Conservation (phyloP, 345 rosid species). For the Corchorus capsularis region DNA sequence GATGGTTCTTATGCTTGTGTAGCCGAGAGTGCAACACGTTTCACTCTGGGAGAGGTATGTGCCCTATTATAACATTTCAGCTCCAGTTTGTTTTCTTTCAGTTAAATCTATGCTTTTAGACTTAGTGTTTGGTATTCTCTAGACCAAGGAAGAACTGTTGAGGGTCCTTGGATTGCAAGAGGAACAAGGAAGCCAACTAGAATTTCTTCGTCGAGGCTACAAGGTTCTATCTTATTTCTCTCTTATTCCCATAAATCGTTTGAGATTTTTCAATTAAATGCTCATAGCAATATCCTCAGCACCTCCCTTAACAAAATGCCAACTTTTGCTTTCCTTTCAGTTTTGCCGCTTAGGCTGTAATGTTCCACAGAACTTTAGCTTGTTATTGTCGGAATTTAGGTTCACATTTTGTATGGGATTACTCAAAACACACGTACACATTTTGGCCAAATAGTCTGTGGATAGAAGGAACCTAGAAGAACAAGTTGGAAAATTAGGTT, state of each 20-base stretch:
- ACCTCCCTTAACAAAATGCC: not conserved
- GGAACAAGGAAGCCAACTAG: conserved; percentile 87
- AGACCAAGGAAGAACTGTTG: conserved; percentile 93
- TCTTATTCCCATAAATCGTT: not conserved
- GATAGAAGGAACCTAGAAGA: not conserved
- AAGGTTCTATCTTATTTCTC: conserved; percentile 47
- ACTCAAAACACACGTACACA: not conserved
- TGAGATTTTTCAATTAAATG: not conserved
- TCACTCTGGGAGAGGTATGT: conserved; percentile 86
- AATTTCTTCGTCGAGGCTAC: conserved; percentile 90
- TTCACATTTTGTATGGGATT: not conserved
- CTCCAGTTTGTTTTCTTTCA: conserved; percentile 10
- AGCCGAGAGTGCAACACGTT: conserved; percentile 85
- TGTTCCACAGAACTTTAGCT: not conserved
- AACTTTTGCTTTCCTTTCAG: not conserved
- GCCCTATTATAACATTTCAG: not conserved
- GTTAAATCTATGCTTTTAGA: conserved; percentile 1
- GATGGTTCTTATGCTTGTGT: conserved; percentile 85
- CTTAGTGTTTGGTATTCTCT: conserved; percentile 28
- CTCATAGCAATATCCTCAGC: not conserved
- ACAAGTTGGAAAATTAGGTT: not conserved
- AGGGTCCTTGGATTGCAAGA: conserved; percentile 89
- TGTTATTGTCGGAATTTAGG: not conserved
- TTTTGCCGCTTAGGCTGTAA: not conserved
- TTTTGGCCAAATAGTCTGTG: not conserved